Evolutionary conservation across 2,329 filamentous ascomycete genomes (phyloP).

Genomic region (Alternaria rosae): DNA sequence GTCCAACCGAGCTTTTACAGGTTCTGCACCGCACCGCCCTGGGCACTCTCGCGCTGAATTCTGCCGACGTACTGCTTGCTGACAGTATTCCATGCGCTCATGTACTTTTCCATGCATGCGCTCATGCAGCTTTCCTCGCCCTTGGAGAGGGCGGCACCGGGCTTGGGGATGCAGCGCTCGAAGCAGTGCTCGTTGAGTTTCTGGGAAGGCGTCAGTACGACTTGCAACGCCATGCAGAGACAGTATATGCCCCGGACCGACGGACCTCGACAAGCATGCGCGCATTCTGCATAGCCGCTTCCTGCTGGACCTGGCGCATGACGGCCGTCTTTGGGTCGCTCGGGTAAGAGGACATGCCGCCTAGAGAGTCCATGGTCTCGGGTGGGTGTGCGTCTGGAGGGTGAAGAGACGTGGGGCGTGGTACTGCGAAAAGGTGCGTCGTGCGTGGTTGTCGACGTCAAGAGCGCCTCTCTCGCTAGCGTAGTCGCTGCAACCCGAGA

Average conservation of each 20-base stretch:
- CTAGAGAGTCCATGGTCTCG: constrained; percentile 43
- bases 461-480: constrained; percentile 29
- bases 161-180: constrained; percentile 62
- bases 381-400: constrained; percentile 8
- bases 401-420: not conserved
- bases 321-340: constrained; percentile 56
- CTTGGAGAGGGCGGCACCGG: constrained; percentile 58
- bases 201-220: not conserved
- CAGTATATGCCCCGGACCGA: not conserved
- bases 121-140: constrained; percentile 60
- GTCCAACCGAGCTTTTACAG: constrained; percentile 12
- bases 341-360: constrained; percentile 38
- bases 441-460: constrained; percentile 37
- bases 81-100: constrained; percentile 61
- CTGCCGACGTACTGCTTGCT: constrained; percentile 58
- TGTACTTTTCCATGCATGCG: constrained; percentile 64
- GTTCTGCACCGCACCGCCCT: constrained; percentile 12
- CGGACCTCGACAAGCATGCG: constrained; percentile 56
- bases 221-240: not conserved
- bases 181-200: constrained; percentile 66
- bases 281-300: constrained; percentile 61
- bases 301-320: constrained; percentile 62
- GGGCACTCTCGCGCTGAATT: constrained; percentile 54
- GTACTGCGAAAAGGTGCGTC: constrained; percentile 1
- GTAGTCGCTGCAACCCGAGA: constrained; percentile 12